A percentile compares a stretch with the other conserved stretches of the same genome.
Conservation (phyloP, 2,329 filamentous ascomycete genomes). For the Passalora sequoiae region DNA sequence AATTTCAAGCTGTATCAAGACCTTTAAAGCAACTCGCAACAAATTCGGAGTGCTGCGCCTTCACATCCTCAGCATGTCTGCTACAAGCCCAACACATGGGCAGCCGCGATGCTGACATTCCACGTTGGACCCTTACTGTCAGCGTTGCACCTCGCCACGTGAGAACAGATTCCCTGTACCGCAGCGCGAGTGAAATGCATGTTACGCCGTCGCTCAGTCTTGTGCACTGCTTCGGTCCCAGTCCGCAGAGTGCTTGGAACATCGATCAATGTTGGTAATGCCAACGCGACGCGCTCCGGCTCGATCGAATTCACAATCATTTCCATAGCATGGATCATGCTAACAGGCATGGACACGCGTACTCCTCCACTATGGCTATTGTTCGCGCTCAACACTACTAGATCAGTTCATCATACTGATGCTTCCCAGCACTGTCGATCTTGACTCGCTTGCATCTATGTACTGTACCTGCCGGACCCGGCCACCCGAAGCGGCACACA, state of each 20-base stretch:
- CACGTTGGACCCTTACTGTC: neutral
- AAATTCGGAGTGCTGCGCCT: conserved; percentile 1
- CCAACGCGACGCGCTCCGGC: neutral
- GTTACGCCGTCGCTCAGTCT: too few species aligned
- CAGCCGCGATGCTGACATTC: conserved; percentile 6
- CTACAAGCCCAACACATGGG: conserved; percentile 2
- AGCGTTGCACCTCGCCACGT: conserved; percentile 6
- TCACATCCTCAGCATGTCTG: too few species aligned
- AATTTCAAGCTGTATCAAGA: conserved; percentile 2
- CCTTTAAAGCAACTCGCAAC: conserved; percentile 2
- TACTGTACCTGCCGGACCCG: neutral
- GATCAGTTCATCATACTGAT: neutral
- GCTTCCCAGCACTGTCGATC: neutral
- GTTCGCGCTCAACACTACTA: conserved; percentile 3
- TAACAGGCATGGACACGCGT: neutral
- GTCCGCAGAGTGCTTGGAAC: too few species aligned
- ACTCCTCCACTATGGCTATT: conserved; percentile 7
- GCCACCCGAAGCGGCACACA: neutral
- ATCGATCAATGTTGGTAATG: too few species aligned
- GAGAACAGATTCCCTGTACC: too few species aligned
- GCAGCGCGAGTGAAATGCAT: too few species aligned
- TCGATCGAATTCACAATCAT: conserved; percentile 4
- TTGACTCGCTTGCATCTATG: conserved; percentile 8
- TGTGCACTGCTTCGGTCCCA: too few species aligned
- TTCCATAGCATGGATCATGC: neutral